phyloP scores from a whole-genome alignment of 257 asterid genomes.

The Solanum bulbocastanum region DNA sequence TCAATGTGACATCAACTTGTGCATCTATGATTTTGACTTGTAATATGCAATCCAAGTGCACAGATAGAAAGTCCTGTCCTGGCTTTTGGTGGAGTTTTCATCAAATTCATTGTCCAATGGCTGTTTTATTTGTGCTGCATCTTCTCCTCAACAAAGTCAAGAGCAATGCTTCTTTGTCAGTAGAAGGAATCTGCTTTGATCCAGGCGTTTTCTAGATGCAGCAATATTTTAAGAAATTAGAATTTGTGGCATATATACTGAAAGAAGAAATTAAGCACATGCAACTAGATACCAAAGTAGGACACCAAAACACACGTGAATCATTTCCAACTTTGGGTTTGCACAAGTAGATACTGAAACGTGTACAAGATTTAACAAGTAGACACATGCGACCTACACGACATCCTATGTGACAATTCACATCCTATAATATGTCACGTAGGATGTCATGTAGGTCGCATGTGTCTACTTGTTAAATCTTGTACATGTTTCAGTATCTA shows the following conservation, averaged over 20 bases:
- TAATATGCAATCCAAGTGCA: not conserved
- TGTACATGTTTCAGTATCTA: no score
- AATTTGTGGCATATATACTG: not conserved
- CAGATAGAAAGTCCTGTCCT: not conserved
- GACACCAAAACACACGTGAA: not conserved
- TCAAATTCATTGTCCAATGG: not conserved
- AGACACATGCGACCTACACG: not conserved
- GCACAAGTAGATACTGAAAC: not conserved
- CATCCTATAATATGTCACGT: not conserved
- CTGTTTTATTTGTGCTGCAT: not conserved
- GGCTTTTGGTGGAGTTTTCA: not conserved
- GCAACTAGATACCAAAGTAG: not conserved
- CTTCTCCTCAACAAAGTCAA: not conserved
- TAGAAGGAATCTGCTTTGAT: not conserved
- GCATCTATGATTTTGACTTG: not conserved
- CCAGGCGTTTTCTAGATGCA: not conserved
- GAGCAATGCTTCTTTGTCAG: not conserved
- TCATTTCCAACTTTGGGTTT: not conserved
- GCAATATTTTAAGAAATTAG: not conserved
- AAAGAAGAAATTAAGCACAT: not conserved
- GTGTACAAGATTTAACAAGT: no score
- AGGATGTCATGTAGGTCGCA: no score
- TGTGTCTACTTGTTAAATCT: not conserved
- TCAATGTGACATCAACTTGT: not conserved
- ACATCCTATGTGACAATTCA: not conserved